phyloP scores from a whole-genome alignment of 352 stramenopile genomes.

The Phytophthora colocasiae region DNA sequence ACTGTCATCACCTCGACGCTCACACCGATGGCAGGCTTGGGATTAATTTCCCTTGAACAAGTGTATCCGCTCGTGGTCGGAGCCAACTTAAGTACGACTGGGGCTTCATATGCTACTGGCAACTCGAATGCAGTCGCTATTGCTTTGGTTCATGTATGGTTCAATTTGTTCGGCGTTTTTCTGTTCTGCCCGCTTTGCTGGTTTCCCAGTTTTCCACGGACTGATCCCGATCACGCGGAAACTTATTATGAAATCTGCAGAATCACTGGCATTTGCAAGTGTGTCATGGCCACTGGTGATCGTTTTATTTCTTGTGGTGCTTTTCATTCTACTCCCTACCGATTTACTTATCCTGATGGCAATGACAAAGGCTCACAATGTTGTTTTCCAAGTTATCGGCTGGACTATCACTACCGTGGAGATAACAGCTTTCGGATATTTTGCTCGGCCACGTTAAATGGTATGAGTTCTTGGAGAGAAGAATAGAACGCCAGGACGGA shows the following conservation, averaged over 20 bases:
- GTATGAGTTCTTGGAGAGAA: background rate
- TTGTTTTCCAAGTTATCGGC: background rate
- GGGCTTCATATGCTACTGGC: slow-evolving; percentile 78
- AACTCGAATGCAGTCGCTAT: slow-evolving; percentile 77
- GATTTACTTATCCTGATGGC: background rate
- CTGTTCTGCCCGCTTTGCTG: background rate
- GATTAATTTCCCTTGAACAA: slow-evolving; percentile 83
- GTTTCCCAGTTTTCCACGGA: no score
- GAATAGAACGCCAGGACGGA: slow-evolving; percentile 1
- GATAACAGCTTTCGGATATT: background rate
- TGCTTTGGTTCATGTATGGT: slow-evolving; percentile 83
- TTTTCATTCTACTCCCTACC: background rate
- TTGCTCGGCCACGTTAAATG: slow-evolving; percentile 19
- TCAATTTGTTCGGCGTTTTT: background rate
- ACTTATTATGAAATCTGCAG: background rate
- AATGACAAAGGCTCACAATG: background rate
- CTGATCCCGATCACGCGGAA: background rate
- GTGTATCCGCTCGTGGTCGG: slow-evolving; percentile 93
- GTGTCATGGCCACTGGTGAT: background rate
- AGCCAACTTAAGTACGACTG: slow-evolving; percentile 92
- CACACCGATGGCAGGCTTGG: slow-evolving; percentile 90
- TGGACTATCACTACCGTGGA: background rate
- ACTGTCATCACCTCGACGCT: slow-evolving; percentile 88
- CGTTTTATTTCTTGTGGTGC: background rate
- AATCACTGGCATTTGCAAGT: background rate